Conservation (phyloP, 805 yeast species). For the Metschnikowia peoriensis region DNA sequence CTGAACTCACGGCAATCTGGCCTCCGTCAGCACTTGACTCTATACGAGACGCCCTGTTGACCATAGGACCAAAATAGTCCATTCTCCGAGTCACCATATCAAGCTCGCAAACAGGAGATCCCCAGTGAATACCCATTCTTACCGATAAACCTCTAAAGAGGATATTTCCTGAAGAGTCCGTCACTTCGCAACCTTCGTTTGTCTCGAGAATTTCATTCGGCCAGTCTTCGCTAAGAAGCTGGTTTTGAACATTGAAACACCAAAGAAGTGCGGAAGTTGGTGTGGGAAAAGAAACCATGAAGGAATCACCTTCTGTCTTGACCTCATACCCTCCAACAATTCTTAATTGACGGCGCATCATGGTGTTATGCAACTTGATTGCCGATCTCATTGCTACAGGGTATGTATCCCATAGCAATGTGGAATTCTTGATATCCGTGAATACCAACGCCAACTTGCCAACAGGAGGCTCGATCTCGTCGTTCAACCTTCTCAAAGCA, state of each 20-base stretch:
- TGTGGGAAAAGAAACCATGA: slow-evolving; percentile 95
- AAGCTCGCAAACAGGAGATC: slow-evolving; percentile 91
- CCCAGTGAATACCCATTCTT: slow-evolving; percentile 99
- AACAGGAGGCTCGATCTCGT: slow-evolving; percentile 91
- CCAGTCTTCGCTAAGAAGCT: slow-evolving; percentile 84
- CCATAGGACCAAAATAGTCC: slow-evolving; percentile 99
- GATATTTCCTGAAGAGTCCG: slow-evolving; percentile 56
- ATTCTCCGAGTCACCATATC: slow-evolving; percentile 94
- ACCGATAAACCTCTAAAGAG: slow-evolving; percentile 90
- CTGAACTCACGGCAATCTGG: slow-evolving; percentile 85
- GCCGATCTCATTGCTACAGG: slow-evolving; percentile 97
- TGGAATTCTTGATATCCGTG: slow-evolving; percentile 95
- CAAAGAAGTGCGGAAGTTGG: slow-evolving; percentile 87
- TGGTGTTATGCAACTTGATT: slow-evolving; percentile 86
- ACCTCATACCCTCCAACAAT: slow-evolving; percentile 97
- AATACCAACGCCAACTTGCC: slow-evolving; percentile 95
- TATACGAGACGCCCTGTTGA: slow-evolving; percentile 89
- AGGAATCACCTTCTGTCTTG: slow-evolving; percentile 98
- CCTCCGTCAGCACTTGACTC: slow-evolving; percentile 98
- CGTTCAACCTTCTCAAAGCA: slow-evolving; percentile 74
- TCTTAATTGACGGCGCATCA: slow-evolving; percentile 91
- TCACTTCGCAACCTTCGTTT: slow-evolving; percentile 78
- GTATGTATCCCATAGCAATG: slow-evolving; percentile 87
- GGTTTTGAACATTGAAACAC: slow-evolving; percentile 92
- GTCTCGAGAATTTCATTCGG: slow-evolving; percentile 86